Percentiles rank a stretch among this genome's conserved stretches.
Conservation (phyloP, 345 rosid species). For the Gossypium anomalum region DNA sequence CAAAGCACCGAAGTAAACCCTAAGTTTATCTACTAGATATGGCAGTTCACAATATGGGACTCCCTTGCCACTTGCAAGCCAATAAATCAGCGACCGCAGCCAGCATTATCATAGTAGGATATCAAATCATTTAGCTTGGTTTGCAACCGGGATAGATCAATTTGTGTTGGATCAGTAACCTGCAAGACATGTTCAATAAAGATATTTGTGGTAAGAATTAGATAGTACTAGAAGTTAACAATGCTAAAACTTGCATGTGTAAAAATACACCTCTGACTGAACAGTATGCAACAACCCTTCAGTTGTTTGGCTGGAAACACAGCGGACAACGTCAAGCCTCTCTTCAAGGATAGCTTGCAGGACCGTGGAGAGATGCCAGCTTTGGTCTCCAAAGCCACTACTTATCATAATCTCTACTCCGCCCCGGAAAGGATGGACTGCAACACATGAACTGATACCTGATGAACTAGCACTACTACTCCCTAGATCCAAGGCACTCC, state of each 20-base stretch:
- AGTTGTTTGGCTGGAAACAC: constrained; percentile 29
- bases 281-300: constrained; percentile 39
- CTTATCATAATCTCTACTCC: constrained; percentile 47
- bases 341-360: constrained; percentile 30
- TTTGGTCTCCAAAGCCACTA: constrained; percentile 25
- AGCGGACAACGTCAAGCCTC: constrained; percentile 34
- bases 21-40: background rate
- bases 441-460: constrained; percentile 26
- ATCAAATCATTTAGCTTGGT: constrained; percentile 18
- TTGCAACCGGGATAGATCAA: constrained; percentile 21
- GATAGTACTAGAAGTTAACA: too few relatives aligned
- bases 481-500: constrained; percentile 10
- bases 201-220: too few relatives aligned
- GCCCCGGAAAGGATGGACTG: constrained; percentile 21
- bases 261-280: constrained; percentile 31
- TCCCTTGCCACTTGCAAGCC: background rate
- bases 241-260: too few relatives aligned
- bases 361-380: constrained; percentile 33
- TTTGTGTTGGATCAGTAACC: constrained; percentile 8
- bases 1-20: background rate
- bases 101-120: background rate
- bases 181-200: background rate
- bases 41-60: background rate
- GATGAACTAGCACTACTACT: constrained; percentile 13
- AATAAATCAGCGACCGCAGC: background rate